Conservation (phyloP, 495 filamentous ascomycete species). For the Lepraria neglecta region DNA sequence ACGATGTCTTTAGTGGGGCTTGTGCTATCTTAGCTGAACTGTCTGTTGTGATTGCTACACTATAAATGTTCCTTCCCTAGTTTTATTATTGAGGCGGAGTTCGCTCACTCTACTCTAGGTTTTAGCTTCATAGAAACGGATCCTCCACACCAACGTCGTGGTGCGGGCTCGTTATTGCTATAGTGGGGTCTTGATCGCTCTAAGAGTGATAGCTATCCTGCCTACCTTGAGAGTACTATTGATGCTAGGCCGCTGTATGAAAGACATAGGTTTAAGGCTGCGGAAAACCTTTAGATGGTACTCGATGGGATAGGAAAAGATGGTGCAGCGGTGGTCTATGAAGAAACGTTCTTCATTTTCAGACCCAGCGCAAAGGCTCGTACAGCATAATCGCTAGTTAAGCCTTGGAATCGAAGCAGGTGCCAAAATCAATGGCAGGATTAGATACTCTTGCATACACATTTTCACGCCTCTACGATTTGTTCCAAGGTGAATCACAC, state of each 20-base stretch:
- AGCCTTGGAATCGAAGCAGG: too few relatives aligned
- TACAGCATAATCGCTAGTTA: too few relatives aligned
- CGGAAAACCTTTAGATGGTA: conserved; percentile 7
- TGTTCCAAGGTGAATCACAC: too few relatives aligned
- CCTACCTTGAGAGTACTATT: neutral
- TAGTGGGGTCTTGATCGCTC: conserved; percentile 14
- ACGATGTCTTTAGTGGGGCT: too few relatives aligned
- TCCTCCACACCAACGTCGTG: conserved; percentile 14
- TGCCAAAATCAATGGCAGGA: too few relatives aligned
- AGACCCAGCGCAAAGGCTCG: neutral
- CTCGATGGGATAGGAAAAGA: neutral
- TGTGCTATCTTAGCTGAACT: too few relatives aligned
- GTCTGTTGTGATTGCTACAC: neutral
- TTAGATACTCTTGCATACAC: too few relatives aligned
- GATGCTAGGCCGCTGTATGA: conserved; percentile 11
- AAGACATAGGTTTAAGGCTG: conserved; percentile 3
- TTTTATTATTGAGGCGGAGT: neutral
- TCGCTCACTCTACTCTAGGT: neutral
- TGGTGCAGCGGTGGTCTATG: neutral
- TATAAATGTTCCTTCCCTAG: neutral
- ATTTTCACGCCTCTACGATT: too few relatives aligned
- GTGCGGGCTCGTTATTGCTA: conserved; percentile 9
- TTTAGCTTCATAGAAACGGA: conserved; percentile 20
- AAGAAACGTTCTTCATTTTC: conserved; percentile 17
- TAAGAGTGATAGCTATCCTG: neutral